phyloP scores from a whole-genome alignment of 768 basidiomycete species.

The Leccinum barrowsii region DNA sequence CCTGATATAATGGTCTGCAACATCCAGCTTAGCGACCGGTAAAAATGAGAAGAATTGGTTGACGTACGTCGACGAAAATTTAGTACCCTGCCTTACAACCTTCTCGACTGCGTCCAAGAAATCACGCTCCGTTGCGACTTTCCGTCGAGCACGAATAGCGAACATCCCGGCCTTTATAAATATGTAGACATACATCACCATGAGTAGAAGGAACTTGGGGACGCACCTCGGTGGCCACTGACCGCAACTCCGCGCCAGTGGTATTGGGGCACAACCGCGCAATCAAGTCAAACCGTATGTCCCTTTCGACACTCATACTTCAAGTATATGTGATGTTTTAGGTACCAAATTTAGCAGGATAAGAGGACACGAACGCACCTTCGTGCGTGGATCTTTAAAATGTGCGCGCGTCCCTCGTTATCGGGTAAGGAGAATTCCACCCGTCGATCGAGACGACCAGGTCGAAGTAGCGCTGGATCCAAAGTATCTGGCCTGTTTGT shows the following conservation, averaged over 20 bases:
- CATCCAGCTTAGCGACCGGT: constrained; percentile 4
- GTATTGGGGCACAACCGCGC: constrained; percentile 97
- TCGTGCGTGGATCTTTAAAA: constrained; percentile 93
- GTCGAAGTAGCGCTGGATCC: constrained; percentile 93
- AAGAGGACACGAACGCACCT: constrained; percentile 49
- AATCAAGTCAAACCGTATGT: constrained; percentile 97
- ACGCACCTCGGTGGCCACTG: constrained; percentile 90
- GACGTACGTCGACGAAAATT: constrained; percentile 93
- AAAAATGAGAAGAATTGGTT: not conserved
- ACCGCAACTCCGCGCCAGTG: constrained; percentile 96
- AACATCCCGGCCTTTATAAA: constrained; percentile 97
- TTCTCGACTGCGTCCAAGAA: constrained; percentile 98
- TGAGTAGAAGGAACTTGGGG: constrained; percentile 17
- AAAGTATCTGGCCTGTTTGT: constrained; percentile 99
- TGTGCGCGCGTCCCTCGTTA: constrained; percentile 94
- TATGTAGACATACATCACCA: constrained; percentile 91
- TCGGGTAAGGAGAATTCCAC: constrained; percentile 96
- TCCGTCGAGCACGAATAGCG: constrained; percentile 93
- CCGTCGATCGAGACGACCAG: constrained; percentile 94
- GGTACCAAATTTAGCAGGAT: not conserved
- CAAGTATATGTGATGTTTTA: not conserved
- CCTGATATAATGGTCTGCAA: constrained; percentile 81
- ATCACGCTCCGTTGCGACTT: constrained; percentile 96
- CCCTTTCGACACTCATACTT: constrained; percentile 96
- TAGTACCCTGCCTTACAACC: constrained; percentile 94